Evolutionary conservation across 176 grass and related monocot species (phyloP).

Genomic region (Echinochloa phyllopogon): DNA sequence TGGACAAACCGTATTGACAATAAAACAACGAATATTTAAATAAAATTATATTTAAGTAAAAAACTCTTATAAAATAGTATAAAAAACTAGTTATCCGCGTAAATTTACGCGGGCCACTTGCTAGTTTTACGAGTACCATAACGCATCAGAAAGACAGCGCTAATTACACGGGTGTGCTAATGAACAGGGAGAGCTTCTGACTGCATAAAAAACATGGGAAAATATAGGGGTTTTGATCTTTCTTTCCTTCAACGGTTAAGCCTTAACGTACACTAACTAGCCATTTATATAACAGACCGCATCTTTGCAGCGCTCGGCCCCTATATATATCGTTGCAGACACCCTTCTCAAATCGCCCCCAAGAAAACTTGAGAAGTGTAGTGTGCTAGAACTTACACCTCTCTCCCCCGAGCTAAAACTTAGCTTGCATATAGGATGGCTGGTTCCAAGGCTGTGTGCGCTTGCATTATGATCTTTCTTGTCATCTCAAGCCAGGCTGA

Average conservation of each 20-base stretch:
- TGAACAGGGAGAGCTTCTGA: conserved; percentile 16
- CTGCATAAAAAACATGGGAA: not conserved
- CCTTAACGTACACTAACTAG: conserved; percentile 9
- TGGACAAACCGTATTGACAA: too few relatives aligned
- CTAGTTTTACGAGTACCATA: too few relatives aligned
- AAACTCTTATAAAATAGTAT: too few relatives aligned
- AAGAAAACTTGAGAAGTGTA: conserved; percentile 16
- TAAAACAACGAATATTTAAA: too few relatives aligned
- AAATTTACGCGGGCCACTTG: too few relatives aligned
- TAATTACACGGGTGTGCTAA: not conserved
- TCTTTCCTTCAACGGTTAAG: not conserved
- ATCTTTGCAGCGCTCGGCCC: conserved; percentile 1
- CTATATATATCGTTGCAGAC: conserved; percentile 29
- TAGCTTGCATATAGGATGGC: conserved; percentile 23
- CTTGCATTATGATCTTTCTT: conserved; percentile 49
- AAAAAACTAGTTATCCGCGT: too few relatives aligned
- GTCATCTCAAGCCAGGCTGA: conserved; percentile 47
- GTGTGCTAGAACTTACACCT: not conserved
- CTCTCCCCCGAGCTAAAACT: conserved; percentile 3
- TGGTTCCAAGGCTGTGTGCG: conserved; percentile 36
- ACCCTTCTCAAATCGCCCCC: conserved; percentile 20
- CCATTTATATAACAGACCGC: not conserved
- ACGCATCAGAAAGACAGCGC: not conserved
- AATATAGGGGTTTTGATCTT: not conserved
- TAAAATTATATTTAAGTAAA: too few relatives aligned